phyloP scores from a whole-genome alignment of 2,329 filamentous ascomycete genomes.

The Metarhizium sp. region DNA sequence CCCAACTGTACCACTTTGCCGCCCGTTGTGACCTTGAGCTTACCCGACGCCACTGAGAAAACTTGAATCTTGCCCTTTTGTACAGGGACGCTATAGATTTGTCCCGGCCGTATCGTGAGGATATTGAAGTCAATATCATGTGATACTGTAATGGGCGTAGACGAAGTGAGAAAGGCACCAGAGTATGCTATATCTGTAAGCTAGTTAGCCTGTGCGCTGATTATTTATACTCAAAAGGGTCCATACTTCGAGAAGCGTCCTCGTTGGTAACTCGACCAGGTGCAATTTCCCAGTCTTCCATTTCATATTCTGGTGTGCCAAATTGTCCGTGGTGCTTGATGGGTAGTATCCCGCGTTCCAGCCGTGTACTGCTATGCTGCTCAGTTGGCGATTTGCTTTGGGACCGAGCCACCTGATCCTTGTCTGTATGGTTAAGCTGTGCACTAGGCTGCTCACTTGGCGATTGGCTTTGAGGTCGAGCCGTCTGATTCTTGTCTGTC shows the following conservation, averaged over 20 bases:
- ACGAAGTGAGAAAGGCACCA: constrained; percentile 28
- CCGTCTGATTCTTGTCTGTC: not conserved
- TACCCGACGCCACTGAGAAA: constrained; percentile 31
- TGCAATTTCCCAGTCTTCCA: constrained; percentile 25
- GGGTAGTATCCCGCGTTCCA: not conserved
- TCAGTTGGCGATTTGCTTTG: not conserved
- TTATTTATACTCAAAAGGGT: no score
- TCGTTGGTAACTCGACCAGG: constrained; percentile 29
- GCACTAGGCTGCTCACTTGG: not conserved
- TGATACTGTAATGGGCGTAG: constrained; percentile 25
- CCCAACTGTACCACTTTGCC: constrained; percentile 31
- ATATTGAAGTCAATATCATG: constrained; percentile 31
- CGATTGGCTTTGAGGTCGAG: not conserved
- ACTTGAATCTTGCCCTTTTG: constrained; percentile 23
- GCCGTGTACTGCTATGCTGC: not conserved
- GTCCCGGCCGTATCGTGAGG: constrained; percentile 29
- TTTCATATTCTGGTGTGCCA: constrained; percentile 2
- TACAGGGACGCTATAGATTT: constrained; percentile 19
- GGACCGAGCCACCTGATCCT: not conserved
- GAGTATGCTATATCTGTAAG: constrained; percentile 33
- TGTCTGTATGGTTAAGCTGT: not conserved
- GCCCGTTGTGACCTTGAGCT: constrained; percentile 28
- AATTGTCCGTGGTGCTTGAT: not conserved
- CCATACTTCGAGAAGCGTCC: constrained; percentile 25
- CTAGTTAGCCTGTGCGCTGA: not conserved